Conservation (phyloP, 1,284 basidiomycete species). For the Cystobasidium sp. region DNA sequence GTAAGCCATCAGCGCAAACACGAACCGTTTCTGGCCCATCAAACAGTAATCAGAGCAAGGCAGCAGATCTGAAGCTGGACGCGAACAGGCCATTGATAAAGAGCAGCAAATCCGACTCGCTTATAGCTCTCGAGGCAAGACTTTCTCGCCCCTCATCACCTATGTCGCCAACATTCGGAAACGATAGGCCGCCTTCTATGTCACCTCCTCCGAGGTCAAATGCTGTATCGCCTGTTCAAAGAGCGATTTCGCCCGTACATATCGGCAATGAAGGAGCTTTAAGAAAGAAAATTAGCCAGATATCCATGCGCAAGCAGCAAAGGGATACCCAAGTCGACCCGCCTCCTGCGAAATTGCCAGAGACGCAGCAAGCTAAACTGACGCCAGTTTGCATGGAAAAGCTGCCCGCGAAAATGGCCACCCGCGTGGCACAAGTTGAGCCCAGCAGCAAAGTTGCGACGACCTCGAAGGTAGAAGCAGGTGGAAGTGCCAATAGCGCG, state of each 20-base stretch:
- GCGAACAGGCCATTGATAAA: not conserved
- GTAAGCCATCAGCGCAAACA: not conserved
- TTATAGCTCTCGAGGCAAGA: constrained; percentile 33
- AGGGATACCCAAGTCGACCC: not conserved
- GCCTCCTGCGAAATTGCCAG: too few relatives aligned
- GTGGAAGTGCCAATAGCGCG: too few relatives aligned
- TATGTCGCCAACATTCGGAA: not conserved
- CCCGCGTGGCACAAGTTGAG: too few relatives aligned
- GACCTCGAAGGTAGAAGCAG: too few relatives aligned
- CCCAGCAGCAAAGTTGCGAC: too few relatives aligned
- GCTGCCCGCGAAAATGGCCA: too few relatives aligned
- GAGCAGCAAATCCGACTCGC: constrained; percentile 23
- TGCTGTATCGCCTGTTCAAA: constrained; percentile 25
- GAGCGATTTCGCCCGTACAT: constrained; percentile 38
- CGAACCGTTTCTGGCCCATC: not conserved
- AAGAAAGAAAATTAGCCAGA: constrained; percentile 35
- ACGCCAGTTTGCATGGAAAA: too few relatives aligned
- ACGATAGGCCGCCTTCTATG: not conserved
- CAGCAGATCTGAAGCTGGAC: not conserved
- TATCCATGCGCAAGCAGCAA: constrained; percentile 5
- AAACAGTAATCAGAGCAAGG: not conserved
- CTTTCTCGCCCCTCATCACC: constrained; percentile 25
- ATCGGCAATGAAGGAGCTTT: constrained; percentile 34
- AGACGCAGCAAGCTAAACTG: too few relatives aligned
- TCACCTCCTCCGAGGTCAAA: constrained; percentile 22